phyloP scores from a whole-genome alignment of 2,329 filamentous ascomycete species.

The Gliomastix tumulicola region DNA sequence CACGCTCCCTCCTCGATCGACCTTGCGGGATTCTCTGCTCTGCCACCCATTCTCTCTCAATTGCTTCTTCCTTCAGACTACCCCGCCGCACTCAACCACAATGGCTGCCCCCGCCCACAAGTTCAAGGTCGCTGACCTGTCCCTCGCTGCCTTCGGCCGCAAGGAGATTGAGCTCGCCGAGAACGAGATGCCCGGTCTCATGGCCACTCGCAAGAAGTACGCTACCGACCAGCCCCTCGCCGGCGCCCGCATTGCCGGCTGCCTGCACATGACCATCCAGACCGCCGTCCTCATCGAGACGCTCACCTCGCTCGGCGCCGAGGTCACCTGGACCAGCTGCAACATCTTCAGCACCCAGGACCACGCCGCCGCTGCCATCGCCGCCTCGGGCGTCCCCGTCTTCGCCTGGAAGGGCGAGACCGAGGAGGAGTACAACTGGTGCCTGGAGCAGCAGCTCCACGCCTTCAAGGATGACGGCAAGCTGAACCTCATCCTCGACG shows the following conservation, averaged over 20 bases:
- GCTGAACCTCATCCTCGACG: conserved; percentile 98
- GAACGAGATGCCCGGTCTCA: conserved; percentile 95
- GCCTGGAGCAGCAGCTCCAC: conserved; percentile 93
- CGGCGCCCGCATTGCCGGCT: conserved; percentile 93
- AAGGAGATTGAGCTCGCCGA: conserved; percentile 98
- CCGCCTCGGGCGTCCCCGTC: conserved; percentile 85
- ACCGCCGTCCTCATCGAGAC: conserved; percentile 99
- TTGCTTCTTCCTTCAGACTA: too few relatives aligned
- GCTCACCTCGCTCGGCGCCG: conserved; percentile 85
- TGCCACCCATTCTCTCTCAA: too few relatives aligned
- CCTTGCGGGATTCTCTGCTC: too few relatives aligned
- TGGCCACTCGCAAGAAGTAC: conserved; percentile 91
- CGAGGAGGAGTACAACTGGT: conserved; percentile 99
- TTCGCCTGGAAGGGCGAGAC: conserved; percentile 81
- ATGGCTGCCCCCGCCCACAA: conserved; percentile 79
- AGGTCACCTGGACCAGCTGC: conserved; percentile 98
- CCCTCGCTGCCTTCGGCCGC: conserved; percentile 95
- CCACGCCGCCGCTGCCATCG: conserved; percentile 96
- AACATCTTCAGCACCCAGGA: conserved; percentile 99
- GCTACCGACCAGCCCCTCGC: conserved; percentile 86
- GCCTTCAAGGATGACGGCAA: conserved; percentile 96
- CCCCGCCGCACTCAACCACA: conserved; percentile 16
- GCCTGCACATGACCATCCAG: conserved; percentile 99
- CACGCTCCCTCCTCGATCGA: conserved; percentile 5
- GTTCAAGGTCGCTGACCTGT: conserved; percentile 98